These are phyloP conservation scores for Heritiera fomes DNA, from an alignment of 345 rosid species.

Conservation along the genomic window DNA sequence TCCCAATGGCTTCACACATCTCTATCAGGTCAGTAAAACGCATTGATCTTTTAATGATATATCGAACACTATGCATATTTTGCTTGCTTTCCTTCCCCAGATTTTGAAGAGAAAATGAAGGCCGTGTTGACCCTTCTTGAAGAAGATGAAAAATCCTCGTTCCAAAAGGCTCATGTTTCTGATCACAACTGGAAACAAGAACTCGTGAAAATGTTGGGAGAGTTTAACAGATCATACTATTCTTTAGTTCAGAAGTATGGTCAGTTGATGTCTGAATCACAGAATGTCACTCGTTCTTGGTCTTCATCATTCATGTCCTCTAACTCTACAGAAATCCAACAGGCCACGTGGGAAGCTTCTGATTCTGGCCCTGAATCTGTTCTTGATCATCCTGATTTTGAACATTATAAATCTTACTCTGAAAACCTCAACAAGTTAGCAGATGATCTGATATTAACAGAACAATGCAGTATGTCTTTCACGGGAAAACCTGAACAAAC, in stretches of 20 bases:
- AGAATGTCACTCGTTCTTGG: slow-evolving; percentile 6
- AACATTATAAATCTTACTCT: neutral
- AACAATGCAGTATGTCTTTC: slow-evolving; percentile 18
- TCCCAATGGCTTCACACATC: slow-evolving; percentile 45
- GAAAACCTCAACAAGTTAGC: slow-evolving; percentile 15
- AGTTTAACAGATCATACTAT: slow-evolving; percentile 33
- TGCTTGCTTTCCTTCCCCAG: slow-evolving; percentile 34
- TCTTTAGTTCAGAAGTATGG: slow-evolving; percentile 40
- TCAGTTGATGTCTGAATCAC: slow-evolving; percentile 33
- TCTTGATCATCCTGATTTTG: slow-evolving; percentile 16
- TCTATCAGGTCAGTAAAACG: slow-evolving; percentile 34
- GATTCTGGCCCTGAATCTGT: slow-evolving; percentile 26
- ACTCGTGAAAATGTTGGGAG: slow-evolving; percentile 37
- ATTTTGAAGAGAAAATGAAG: slow-evolving; percentile 36
- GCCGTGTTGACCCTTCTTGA: slow-evolving; percentile 34
- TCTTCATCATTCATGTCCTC: slow-evolving; percentile 16
- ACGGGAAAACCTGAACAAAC: slow-evolving; percentile 21
- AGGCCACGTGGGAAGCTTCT: neutral
- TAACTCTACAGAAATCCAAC: neutral
- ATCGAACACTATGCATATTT: too few species aligned
- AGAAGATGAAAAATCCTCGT: slow-evolving; percentile 17
- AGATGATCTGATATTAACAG: slow-evolving; percentile 20
- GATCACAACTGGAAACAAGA: slow-evolving; percentile 19
- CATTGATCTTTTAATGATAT: too few species aligned
- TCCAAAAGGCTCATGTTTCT: neutral